Evolutionary conservation across 306 rosid species (phyloP).

Genomic region (Quercus variabilis): DNA sequence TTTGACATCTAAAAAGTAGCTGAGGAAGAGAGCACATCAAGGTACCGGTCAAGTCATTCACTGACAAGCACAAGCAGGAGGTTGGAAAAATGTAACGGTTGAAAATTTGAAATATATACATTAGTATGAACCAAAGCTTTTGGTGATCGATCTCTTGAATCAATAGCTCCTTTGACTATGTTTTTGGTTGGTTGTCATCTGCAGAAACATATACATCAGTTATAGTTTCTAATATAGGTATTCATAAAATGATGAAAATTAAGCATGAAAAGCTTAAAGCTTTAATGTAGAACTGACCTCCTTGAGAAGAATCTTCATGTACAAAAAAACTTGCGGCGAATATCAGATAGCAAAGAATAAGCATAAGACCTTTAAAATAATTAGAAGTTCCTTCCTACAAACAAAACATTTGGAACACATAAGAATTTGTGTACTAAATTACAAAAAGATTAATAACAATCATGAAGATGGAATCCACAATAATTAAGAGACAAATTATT

Average conservation of each 20-base stretch:
- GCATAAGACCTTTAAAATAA: constrained; percentile 79
- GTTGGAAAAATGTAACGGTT: no score
- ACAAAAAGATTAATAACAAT: background rate
- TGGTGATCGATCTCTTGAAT: no score
- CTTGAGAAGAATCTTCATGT: constrained; percentile 51
- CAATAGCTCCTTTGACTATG: no score
- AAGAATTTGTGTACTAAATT: background rate
- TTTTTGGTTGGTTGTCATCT: no score
- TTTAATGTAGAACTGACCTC: constrained; percentile 12
- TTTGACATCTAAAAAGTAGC: constrained; percentile 3
- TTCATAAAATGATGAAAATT: no score
- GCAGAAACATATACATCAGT: no score
- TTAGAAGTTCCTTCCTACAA: constrained; percentile 83
- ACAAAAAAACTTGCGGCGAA: constrained; percentile 82
- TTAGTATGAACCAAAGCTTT: no score
- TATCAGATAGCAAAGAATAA: constrained; percentile 75
- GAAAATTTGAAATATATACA: no score
- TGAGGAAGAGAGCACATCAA: background rate
- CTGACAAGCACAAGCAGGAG: constrained; percentile 13
- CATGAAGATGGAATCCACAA: background rate
- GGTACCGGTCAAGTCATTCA: constrained; percentile 1
- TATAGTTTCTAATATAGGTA: no score
- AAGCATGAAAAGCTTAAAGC: no score
- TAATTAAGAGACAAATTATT: background rate
- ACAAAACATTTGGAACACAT: constrained; percentile 4